phyloP scores from a whole-genome alignment of 73 alveolate genomes.

The Paramecium primaurelia region DNA sequence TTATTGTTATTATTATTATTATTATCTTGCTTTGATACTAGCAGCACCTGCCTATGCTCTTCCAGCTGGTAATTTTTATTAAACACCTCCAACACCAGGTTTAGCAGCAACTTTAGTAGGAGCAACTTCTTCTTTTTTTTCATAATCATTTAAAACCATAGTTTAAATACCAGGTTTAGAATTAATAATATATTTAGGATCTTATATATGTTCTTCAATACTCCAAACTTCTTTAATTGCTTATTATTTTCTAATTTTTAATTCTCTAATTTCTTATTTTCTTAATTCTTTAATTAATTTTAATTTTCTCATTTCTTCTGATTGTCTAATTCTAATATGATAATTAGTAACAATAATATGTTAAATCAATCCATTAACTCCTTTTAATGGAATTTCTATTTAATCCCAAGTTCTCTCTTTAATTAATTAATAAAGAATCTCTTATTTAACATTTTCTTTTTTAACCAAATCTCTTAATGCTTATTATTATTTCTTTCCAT shows the following conservation, averaged over 20 bases:
- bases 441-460: slow-evolving; percentile 67
- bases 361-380: slow-evolving; percentile 67
- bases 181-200: slow-evolving; percentile 53
- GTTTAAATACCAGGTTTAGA: slow-evolving; percentile 51
- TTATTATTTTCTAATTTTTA: slow-evolving; percentile 57
- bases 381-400: slow-evolving; percentile 71
- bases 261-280: slow-evolving; percentile 72
- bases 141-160: slow-evolving; percentile 59
- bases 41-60: slow-evolving; percentile 40
- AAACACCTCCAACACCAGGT: slow-evolving; percentile 39
- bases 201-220: slow-evolving; percentile 57
- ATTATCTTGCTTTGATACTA: slow-evolving; percentile 24
- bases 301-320: slow-evolving; percentile 68
- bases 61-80: neutral
- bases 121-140: slow-evolving; percentile 58
- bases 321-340: slow-evolving; percentile 70
- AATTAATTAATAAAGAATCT: slow-evolving; percentile 68
- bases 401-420: slow-evolving; percentile 82
- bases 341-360: slow-evolving; percentile 71
- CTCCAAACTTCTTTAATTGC: slow-evolving; percentile 64
- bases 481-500: slow-evolving; percentile 79
- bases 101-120: slow-evolving; percentile 61
- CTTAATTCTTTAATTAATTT: slow-evolving; percentile 68
- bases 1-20: neutral
- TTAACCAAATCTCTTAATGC: slow-evolving; percentile 79